Evolutionary conservation across 129 eudicot species (phyloP).

Genomic region (Saussurea involucrata): DNA sequence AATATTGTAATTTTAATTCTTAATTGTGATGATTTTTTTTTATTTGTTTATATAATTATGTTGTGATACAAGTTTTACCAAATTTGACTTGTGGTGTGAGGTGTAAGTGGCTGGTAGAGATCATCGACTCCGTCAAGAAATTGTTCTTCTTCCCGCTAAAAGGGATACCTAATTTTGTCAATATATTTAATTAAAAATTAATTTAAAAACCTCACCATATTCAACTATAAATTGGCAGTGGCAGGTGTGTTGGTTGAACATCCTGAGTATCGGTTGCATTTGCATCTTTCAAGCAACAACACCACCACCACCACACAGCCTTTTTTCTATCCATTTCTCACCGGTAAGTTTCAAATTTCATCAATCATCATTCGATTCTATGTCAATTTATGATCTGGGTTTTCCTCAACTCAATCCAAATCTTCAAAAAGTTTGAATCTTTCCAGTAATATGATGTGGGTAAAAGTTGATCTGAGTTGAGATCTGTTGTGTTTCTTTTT

Average conservation of each 20-base stretch:
- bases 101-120: background rate
- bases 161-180: background rate
- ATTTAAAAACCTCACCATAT: background rate
- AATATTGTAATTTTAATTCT: too few species aligned
- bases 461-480: conserved; percentile 30
- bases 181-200: background rate
- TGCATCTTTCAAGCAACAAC: conserved; percentile 23
- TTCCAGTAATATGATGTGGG: background rate
- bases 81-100: background rate
- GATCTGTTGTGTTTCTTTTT: conserved; percentile 5
- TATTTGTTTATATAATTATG: background rate
- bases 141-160: conserved; percentile 32
- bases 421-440: background rate
- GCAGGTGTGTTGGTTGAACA: conserved; percentile 10
- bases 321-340: background rate
- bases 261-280: conserved; percentile 11
- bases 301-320: background rate
- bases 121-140: background rate
- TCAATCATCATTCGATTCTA: conserved; percentile 1
- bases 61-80: conserved; percentile 30
- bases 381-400: conserved; percentile 7
- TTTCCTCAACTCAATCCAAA: conserved; percentile 4
- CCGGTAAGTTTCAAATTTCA: conserved; percentile 22
- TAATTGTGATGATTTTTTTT: too few species aligned
- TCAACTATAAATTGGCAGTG: conserved; percentile 21